These are phyloP conservation scores for Cordyceps javanica DNA, from an alignment of 2,329 filamentous ascomycete genomes.

Conservation along the genomic window DNA sequence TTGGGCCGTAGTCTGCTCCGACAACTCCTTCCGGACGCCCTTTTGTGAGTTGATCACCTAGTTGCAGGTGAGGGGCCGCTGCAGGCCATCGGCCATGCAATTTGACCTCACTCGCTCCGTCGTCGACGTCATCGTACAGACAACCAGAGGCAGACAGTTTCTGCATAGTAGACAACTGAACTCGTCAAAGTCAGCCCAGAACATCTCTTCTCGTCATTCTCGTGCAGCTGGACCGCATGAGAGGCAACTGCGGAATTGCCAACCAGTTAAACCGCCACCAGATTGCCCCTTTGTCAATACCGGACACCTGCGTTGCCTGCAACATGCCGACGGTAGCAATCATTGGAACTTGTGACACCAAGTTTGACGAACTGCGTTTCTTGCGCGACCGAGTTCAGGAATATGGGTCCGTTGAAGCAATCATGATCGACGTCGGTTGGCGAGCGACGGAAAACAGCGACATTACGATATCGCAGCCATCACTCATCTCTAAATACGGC, in stretches of 20 bases:
- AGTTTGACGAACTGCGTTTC: constrained; percentile 52
- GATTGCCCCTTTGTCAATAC: neutral
- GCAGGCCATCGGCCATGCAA: neutral
- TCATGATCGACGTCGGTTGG: constrained; percentile 42
- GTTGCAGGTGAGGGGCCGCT: neutral
- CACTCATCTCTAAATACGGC: constrained; percentile 32
- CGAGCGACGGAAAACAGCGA: constrained; percentile 31
- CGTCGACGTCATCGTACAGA: neutral
- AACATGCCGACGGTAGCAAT: constrained; percentile 40
- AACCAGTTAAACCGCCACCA: neutral
- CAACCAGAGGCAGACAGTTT: neutral
- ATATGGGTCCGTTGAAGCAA: constrained; percentile 14
- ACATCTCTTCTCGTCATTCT: neutral
- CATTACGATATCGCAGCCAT: constrained; percentile 41
- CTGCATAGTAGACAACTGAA: neutral
- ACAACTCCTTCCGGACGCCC: neutral
- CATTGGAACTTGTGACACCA: constrained; percentile 60
- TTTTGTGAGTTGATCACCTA: no score
- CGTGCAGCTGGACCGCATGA: neutral
- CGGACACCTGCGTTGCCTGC: neutral
- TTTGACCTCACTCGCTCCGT: neutral
- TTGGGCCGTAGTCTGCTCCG: neutral
- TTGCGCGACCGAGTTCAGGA: constrained; percentile 40
- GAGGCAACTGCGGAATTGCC: neutral
- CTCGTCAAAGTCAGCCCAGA: neutral